Base-by-base conservation (phyloP, 2,329 filamentous ascomycete species). In the Alternaria tenuissima region DNA sequence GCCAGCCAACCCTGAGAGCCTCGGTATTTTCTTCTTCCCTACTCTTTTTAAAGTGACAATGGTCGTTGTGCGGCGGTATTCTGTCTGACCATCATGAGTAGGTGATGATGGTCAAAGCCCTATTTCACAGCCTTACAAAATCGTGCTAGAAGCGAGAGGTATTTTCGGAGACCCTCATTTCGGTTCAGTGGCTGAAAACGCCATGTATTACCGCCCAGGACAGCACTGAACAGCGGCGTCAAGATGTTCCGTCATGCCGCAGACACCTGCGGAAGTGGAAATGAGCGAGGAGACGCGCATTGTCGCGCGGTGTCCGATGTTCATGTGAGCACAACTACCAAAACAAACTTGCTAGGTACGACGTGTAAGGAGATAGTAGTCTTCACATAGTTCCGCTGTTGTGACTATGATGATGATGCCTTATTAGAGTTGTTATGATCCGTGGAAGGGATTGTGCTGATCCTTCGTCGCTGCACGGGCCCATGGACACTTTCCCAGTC, bases 181-280 rank as follows among this genome's bases (percentile, higher is more conserved):
- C 55, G 43, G 59, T 43, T 51, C 39, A 39, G 39, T 36, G 14
- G 14, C 9, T 34, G 26, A 26, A 26, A 42, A 44, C 24, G 34
- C 39, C 38, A 51, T 52, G 46, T 46, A 30, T 55, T 43, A 52
- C 48, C 43, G 51, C 28, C 30, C 42, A 34, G 41, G 43, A 43
- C 52, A 55, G 60, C 41, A 65, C 39, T 57, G 57, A 54, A 53
- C 36, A 36, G 54, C 44, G 52, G 51, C 26, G 36, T 42, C 43
- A 26, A 54, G 47, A 49, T 59, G 44, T 54, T 55, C 60, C 57
- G 59, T 58, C 62, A 39, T 59, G 49, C 61, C 42, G 53, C 57
- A 59, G 59, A 30, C 46, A 51, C 44, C 49, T 41, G 28, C 14
- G 43, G 18, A 55, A 32, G 51, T 55, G 49, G 59, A 65, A 59